Percentiles rank a stretch among this genome's conserved stretches.
phyloP scores from a whole-genome alignment of 768 basidiomycete species.

The Boletus rex-veris region DNA sequence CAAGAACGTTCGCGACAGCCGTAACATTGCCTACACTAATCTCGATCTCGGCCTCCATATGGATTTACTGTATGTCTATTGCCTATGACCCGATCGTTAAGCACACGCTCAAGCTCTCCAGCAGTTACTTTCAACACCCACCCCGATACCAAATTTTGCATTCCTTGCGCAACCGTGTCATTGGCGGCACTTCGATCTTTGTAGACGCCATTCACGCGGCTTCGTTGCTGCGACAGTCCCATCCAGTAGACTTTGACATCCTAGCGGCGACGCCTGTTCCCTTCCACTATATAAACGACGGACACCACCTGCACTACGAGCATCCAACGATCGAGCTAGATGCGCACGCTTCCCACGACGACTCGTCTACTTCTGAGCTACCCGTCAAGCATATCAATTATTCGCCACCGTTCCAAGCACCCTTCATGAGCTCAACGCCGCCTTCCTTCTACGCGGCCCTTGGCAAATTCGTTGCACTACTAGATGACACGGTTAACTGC shows the following conservation, averaged over 20 bases:
- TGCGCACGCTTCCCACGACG: constrained; percentile 11
- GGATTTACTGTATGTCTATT: constrained; percentile 79
- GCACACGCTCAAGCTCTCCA: constrained; percentile 3
- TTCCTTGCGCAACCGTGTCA: constrained; percentile 79
- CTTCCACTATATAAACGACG: constrained; percentile 91
- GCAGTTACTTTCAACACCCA: constrained; percentile 86
- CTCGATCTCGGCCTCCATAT: constrained; percentile 85
- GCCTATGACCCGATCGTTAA: not conserved
- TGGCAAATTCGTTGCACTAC: constrained; percentile 50
- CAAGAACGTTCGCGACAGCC: constrained; percentile 63
- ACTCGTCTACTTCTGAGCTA: constrained; percentile 6
- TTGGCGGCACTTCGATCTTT: constrained; percentile 83
- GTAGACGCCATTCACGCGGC: constrained; percentile 77
- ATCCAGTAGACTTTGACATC: constrained; percentile 52
- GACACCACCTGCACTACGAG: constrained; percentile 69
- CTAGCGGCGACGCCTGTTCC: constrained; percentile 67
- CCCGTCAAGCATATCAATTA: constrained; percentile 76
- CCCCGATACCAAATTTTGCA: constrained; percentile 93
- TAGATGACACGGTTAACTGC: constrained; percentile 50
- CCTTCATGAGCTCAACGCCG: constrained; percentile 53
- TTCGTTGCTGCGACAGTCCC: constrained; percentile 39
- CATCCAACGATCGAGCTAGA: constrained; percentile 77
- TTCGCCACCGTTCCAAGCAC: constrained; percentile 92
- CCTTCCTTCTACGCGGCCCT: constrained; percentile 61
- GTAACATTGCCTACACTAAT: constrained; percentile 94